These are phyloP conservation scores for Phylloporus sp. DNA, from an alignment of 768 basidiomycete species.

Conservation along the genomic window DNA sequence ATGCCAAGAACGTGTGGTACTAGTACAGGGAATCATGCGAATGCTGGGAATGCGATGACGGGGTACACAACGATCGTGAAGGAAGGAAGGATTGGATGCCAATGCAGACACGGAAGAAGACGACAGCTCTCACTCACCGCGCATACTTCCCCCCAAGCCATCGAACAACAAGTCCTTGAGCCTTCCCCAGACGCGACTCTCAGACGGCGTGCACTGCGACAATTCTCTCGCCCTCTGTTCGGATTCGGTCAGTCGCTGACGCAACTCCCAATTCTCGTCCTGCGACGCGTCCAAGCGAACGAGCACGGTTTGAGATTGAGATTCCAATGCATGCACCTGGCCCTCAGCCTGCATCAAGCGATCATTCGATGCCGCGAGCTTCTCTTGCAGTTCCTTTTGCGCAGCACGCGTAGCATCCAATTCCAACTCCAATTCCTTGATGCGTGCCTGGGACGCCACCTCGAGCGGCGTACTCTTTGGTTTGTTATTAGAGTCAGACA, in stretches of 20 bases:
- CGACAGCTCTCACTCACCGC: slow-evolving; percentile 16
- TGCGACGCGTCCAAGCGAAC: slow-evolving; percentile 15
- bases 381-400: slow-evolving; percentile 18
- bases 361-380: slow-evolving; percentile 12
- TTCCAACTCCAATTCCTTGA: slow-evolving; percentile 25
- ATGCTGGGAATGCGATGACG: slow-evolving; percentile 23
- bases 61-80: slow-evolving; percentile 7
- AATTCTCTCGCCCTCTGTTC: slow-evolving; percentile 20
- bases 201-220: slow-evolving; percentile 11
- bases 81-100: slow-evolving; percentile 1
- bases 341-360: slow-evolving; percentile 14
- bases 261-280: slow-evolving; percentile 21
- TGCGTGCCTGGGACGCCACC: slow-evolving; percentile 5
- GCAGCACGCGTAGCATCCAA: slow-evolving; percentile 11
- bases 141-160: slow-evolving; percentile 17
- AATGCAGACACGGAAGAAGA: slow-evolving; percentile 3
- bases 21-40: slow-evolving; percentile 22
- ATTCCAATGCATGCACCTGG: slow-evolving; percentile 16
- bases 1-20: slow-evolving; percentile 17
- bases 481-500: neutral
- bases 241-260: slow-evolving; percentile 20
- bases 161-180: slow-evolving; percentile 29
- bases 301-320: slow-evolving; percentile 19
- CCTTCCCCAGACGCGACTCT: slow-evolving; percentile 25
- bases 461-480: neutral